Evolutionary conservation across 352 stramenopile genomes (phyloP), one percentile per base, ranked within the genome.

Genomic region (Plasmopara viticola): DNA sequence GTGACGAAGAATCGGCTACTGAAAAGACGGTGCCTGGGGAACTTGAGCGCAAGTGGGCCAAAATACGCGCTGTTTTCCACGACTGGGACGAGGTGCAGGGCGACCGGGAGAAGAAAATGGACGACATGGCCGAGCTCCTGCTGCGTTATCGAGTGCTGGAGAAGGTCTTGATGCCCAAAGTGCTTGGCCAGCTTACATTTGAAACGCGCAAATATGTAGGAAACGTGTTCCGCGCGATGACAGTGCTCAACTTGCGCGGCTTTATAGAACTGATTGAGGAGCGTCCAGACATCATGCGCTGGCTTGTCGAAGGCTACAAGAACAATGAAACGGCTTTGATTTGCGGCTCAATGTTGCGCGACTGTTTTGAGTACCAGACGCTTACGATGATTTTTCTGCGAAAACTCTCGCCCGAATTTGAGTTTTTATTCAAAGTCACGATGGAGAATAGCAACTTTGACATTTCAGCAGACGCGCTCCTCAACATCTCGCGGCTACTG

Each of bases 171-270:
- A 62, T 80, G 45, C 82, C 82, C 9, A 85, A 86, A 44, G 74
- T 93, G 44, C 57, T 93, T 30, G 66, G 56, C 8, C 70, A 76
- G 43, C 63, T 93, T 39, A 88, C 79, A 38, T 93, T 93, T 45
- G 78, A 93, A 66, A 84, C 78, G 18, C 82, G 78, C 63, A 93
- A 90, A 68, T 88, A 87, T 41, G 72, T 93, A 18, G 73, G 70
- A 35, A 73, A 84, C 37, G 74, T 93, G 9, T 88, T 93, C 44
- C 76, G 78, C 15, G 79, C 78, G 8, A 76, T 93, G 64, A 87
- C 76, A 12, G 70, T 88, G 41, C 82, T 86, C 60, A 78, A 87
- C 38, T 50, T 82, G 39, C 71, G 74, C 29, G 62, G 66, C 18
- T 89, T 90, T 44, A 74, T 78, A 38, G 72, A 80, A 55, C 66